Evolutionary conservation across 2,329 filamentous ascomycete species (phyloP), one percentile per base, ranked within the genome.

Genomic region (Pyrenophora seminiperda): DNA sequence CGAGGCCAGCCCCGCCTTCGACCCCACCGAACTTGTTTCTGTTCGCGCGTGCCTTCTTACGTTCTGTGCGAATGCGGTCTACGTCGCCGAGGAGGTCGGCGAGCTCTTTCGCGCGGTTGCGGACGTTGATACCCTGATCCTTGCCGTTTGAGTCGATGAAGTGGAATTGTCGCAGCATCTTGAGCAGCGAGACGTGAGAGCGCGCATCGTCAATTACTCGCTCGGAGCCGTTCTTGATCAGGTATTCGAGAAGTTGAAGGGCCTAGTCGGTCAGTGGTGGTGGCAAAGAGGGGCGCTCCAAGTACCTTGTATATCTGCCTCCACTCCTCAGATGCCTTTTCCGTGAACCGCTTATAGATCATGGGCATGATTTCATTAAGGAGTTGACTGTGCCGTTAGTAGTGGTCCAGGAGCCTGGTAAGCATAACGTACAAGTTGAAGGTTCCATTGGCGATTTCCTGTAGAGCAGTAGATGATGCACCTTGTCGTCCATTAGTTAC

Each of bases 321-420:
- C 94, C 94, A 99, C 77, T 99, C 94, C 73, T 99, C 94, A 47
- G 94, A 93, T 6, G 91, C 83, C 80, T 99, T 99, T 74, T 99
- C 94, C 54, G 94, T 99, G 75, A 99, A 99, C 59, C 94, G 90
- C 70, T 95, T 94, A 80, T 99, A 99, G 71, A 99, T 96, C 91
- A 99, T 94, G 61, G 94, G 94, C 94, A 99, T 99, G 72, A 99
- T 97, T 76, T 99, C 94, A 75, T 97, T 97, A 49, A 99, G 85
- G 43, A 92, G 85, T 85, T 96, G 91, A 73, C 93, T 97, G 70
- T 49, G 33, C 5, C 38, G 66, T 73, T 48, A 73, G 65, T 40
- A 15, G 7, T 33, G 11, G n/a, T n/a, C 24, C 7, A 11, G 36
- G 15, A 31, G 11, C 6, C 9, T 15, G 14, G 14, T 2, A 19